Evolutionary conservation across 1,139 yeast species (phyloP).

Genomic region (Martiniozyma asiatica): DNA sequence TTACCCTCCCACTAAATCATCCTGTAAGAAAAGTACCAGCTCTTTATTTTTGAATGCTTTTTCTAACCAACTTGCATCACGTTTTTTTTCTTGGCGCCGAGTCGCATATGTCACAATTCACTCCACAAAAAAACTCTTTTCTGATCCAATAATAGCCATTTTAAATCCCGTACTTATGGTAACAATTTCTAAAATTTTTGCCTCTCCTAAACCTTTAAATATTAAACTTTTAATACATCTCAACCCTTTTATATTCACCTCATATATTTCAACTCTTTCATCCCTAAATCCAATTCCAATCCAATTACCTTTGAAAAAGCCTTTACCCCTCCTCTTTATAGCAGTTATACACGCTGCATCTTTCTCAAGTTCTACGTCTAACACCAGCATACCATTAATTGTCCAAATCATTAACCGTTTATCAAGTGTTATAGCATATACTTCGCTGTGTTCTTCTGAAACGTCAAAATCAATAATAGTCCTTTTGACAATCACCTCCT

Average conservation of each 20-base stretch:
- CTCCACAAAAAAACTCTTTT: neutral
- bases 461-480: conserved; percentile 25
- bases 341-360: neutral
- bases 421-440: conserved; percentile 27
- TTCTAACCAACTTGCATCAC: too few relatives aligned
- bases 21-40: too few relatives aligned
- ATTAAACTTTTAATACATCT: too few relatives aligned
- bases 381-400: conserved; percentile 39
- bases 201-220: too few relatives aligned
- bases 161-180: neutral
- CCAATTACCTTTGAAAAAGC: too few relatives aligned
- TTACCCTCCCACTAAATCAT: too few relatives aligned
- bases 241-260: too few relatives aligned
- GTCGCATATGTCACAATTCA: too few relatives aligned
- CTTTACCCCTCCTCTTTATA: neutral
- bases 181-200: too few relatives aligned
- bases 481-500: conserved; percentile 4
- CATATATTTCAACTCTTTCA: neutral
- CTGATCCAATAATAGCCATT: conserved; percentile 1
- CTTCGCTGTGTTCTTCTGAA: conserved; percentile 44
- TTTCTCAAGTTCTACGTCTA: neutral
- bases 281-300: neutral
- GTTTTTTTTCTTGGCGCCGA: too few relatives aligned
- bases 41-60: too few relatives aligned
- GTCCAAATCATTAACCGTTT: conserved; percentile 30